A percentile compares a stretch with the other conserved stretches of the same genome.
Evolutionary conservation across 768 basidiomycete species (phyloP).

Genomic region (Russula vinacea): DNA sequence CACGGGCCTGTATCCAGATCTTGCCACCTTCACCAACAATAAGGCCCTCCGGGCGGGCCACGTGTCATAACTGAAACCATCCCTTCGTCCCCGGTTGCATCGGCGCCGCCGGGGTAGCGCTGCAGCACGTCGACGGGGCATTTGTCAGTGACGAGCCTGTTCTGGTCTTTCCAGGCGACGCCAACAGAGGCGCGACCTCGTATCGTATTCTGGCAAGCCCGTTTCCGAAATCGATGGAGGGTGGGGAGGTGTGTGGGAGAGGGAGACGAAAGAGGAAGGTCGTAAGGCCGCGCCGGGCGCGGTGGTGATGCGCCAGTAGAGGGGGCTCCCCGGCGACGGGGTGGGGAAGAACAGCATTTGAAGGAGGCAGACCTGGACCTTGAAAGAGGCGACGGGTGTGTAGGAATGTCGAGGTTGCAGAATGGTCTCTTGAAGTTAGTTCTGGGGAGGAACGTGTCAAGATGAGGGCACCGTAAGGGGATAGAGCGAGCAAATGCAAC

Average conservation of each 20-base stretch:
- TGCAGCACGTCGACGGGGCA: constrained; percentile 65
- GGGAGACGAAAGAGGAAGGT: constrained; percentile 81
- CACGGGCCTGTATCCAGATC: constrained; percentile 67
- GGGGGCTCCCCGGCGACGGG: constrained; percentile 55
- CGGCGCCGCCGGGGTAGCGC: constrained; percentile 17
- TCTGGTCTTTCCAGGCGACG: constrained; percentile 74
- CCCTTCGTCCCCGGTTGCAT: constrained; percentile 31
- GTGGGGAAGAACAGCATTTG: constrained; percentile 73
- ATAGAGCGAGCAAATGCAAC: constrained; percentile 37
- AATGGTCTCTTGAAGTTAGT: constrained; percentile 71
- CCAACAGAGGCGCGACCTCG: constrained; percentile 70
- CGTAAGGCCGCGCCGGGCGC: constrained; percentile 70
- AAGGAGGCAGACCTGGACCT: constrained; percentile 76
- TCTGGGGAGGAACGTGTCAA: constrained; percentile 43
- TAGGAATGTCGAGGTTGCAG: constrained; percentile 74
- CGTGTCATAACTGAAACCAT: constrained; percentile 29
- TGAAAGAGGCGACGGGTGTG: constrained; percentile 72
- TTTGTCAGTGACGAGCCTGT: constrained; percentile 60
- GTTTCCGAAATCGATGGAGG: constrained; percentile 66
- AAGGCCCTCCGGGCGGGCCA: constrained; percentile 53
- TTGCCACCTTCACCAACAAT: constrained; percentile 76
- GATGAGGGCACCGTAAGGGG: not conserved
- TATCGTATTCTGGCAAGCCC: constrained; percentile 69
- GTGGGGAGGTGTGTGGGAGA: constrained; percentile 61
- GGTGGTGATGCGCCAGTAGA: constrained; percentile 62